Conservation (phyloP, 1,139 yeast species). For the Pichia sp. region DNA sequence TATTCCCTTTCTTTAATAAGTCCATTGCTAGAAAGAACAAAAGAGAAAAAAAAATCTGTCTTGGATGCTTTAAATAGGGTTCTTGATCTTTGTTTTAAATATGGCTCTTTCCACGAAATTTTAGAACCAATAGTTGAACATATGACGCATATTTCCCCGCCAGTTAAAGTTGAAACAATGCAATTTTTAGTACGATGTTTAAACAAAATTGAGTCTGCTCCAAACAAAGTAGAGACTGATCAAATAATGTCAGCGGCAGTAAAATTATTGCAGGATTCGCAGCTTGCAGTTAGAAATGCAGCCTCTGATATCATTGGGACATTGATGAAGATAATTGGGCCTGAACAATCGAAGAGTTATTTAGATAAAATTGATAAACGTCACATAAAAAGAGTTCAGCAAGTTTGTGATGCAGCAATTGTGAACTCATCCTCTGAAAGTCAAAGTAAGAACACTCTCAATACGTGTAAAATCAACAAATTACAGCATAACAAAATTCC, state of each 20-base stretch:
- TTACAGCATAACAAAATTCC: background rate
- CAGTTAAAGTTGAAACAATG: constrained; percentile 65
- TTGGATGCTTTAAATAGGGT: constrained; percentile 63
- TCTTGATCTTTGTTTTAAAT: constrained; percentile 55
- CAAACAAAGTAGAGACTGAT: constrained; percentile 50
- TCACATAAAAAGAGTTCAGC: constrained; percentile 53
- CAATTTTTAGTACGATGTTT: constrained; percentile 63
- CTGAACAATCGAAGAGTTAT: constrained; percentile 52
- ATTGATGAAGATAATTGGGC: constrained; percentile 76
- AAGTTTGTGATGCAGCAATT: constrained; percentile 49
- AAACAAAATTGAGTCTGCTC: constrained; percentile 40
- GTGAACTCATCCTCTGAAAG: constrained; percentile 30
- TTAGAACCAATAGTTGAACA: constrained; percentile 55
- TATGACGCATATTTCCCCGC: constrained; percentile 78
- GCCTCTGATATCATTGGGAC: constrained; percentile 79
- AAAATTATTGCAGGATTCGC: constrained; percentile 71
- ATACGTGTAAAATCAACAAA: too few species aligned
- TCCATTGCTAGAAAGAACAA: constrained; percentile 74
- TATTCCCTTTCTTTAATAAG: constrained; percentile 51
- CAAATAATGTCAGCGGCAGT: constrained; percentile 48
- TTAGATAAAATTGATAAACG: constrained; percentile 72
- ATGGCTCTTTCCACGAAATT: constrained; percentile 50
- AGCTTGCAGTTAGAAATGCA: constrained; percentile 76
- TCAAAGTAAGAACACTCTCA: too few species aligned
- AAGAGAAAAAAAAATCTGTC: constrained; percentile 80